Base-by-base conservation (phyloP, 1,284 basidiomycete genomes). In the Cryptococcus sp. region DNA sequence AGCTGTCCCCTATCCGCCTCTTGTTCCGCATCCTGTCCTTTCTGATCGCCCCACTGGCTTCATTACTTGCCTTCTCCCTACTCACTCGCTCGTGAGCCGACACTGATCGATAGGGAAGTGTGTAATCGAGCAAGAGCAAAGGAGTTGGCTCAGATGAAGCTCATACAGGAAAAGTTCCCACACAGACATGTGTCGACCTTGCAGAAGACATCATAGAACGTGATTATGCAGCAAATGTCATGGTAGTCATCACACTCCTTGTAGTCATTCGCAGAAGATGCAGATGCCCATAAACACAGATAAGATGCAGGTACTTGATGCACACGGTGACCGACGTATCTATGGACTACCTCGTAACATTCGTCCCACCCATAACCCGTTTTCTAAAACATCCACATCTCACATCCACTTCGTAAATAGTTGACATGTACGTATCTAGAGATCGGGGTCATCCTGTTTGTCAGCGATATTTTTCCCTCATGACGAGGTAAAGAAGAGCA, bases 181-280 rank as follows among this genome's bases (percentile, higher is more conserved):
- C 69, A 73, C 61, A 62, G 73, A 48, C 73, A 75, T 54, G 58
- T 72, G 48, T 70, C 67, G 18, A 68, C 65, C n/a, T 58, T 75
- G 34, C 67, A 68, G 57, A 44, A 43, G n/a, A 56, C n/a, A 56
- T 45, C 54, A 53, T 37, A 50, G 21, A 43, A 13, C 7, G 21
- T n/a, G n/a, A n/a, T n/a, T n/a, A n/a, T 75, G 34, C 67, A 68
- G 57, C 46, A 43, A 16, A 56, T n/a, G 55, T 45, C 54, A 53
- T 37, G 52, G 21, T 22, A 13, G 7, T 7, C 36, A 7, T 39
- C 36, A n/a, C 4, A 39, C 36, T 7, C 13, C 21, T 43, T 24
- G 16, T 9, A 22, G 39, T 22, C n/a, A 23, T 22, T 43, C 16
- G 7, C 7, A n/a, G n/a, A 7, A 7, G 14, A 40, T 7, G 7